Percentiles rank a stretch among this genome's conserved stretches.
These are phyloP conservation scores for Synchytrium microbalum DNA, from an alignment of 371 early-diverging fungal species.

Conservation along the genomic window DNA sequence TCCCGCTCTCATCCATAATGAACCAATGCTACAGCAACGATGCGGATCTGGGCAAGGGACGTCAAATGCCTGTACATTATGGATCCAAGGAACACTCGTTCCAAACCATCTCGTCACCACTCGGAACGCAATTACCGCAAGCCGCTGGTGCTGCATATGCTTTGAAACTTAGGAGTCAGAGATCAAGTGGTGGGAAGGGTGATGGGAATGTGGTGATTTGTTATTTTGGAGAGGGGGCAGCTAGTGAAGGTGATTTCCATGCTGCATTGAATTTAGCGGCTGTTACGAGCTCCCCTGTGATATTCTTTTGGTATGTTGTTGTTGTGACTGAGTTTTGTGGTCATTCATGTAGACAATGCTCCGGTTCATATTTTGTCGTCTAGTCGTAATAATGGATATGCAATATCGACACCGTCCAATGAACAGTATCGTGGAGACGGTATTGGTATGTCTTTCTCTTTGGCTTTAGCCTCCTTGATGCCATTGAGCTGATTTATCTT, in stretches of 20 bases:
- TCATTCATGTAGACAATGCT: not conserved
- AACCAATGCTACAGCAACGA: constrained; percentile 93
- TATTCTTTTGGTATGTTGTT: constrained; percentile 84
- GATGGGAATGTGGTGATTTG: constrained; percentile 50
- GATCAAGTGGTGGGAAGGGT: constrained; percentile 40
- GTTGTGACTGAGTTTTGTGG: not conserved
- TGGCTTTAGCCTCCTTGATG: not conserved
- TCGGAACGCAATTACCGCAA: constrained; percentile 97
- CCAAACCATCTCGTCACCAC: constrained; percentile 94
- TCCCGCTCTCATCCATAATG: constrained; percentile 85
- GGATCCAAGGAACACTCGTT: constrained; percentile 77
- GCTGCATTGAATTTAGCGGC: constrained; percentile 96
- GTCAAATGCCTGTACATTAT: constrained; percentile 98
- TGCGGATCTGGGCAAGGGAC: constrained; percentile 84
- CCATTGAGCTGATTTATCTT: constrained; percentile 2
- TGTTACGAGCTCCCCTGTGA: constrained; percentile 79
- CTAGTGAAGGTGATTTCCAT: constrained; percentile 97
- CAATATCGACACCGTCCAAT: constrained; percentile 89
- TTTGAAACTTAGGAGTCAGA: constrained; percentile 66
- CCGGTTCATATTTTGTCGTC: constrained; percentile 7
- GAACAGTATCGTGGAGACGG: constrained; percentile 98
- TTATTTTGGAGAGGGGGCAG: constrained; percentile 98
- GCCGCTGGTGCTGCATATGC: constrained; percentile 98
- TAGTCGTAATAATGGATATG: constrained; percentile 96
- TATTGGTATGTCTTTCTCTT: constrained; percentile 50